These are phyloP conservation scores for Hydrangea macrophylla DNA, from an alignment of 148 eudicot species.

Conservation along the genomic window DNA sequence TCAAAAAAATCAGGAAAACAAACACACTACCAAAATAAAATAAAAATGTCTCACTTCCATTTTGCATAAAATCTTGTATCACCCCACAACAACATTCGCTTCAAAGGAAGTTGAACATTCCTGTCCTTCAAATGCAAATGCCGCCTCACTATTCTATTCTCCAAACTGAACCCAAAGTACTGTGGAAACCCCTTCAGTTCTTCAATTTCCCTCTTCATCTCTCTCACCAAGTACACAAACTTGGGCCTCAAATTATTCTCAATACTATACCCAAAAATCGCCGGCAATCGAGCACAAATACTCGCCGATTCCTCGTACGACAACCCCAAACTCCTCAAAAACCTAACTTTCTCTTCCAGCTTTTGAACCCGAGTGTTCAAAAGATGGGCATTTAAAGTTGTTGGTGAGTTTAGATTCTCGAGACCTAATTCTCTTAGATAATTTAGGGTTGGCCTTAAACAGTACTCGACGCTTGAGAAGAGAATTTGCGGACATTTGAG, in stretches of 20 bases:
- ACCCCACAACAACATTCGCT: slow-evolving; percentile 42
- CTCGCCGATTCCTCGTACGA: slow-evolving; percentile 31
- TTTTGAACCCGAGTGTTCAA: slow-evolving; percentile 41
- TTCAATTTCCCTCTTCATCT: slow-evolving; percentile 44
- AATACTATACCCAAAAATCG: slow-evolving; percentile 54
- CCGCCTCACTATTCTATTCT: slow-evolving; percentile 42
- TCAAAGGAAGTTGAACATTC: slow-evolving; percentile 36
- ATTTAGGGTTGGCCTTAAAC: slow-evolving; percentile 43
- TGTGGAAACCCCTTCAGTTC: slow-evolving; percentile 61
- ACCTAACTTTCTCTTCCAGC: slow-evolving; percentile 40
- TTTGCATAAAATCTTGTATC: slow-evolving; percentile 49
- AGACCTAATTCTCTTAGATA: slow-evolving; percentile 41
- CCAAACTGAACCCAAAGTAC: slow-evolving; percentile 61
- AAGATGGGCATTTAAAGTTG: slow-evolving; percentile 52
- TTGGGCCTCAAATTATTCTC: slow-evolving; percentile 50
- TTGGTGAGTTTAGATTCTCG: slow-evolving; percentile 34
- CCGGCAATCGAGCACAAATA: slow-evolving; percentile 50
- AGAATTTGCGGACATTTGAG: slow-evolving; percentile 45
- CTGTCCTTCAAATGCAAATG: slow-evolving; percentile 55
- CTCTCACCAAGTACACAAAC: slow-evolving; percentile 43
- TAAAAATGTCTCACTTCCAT: slow-evolving; percentile 40
- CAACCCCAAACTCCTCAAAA: slow-evolving; percentile 40
- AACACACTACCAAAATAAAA: neutral
- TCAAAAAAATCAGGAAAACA: no score
- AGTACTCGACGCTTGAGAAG: slow-evolving; percentile 39